Percentiles rank a stretch among this genome's conserved stretches.
Evolutionary conservation across 2,329 filamentous ascomycete genomes (phyloP).

Genomic region (Trichoderma harzianum): DNA sequence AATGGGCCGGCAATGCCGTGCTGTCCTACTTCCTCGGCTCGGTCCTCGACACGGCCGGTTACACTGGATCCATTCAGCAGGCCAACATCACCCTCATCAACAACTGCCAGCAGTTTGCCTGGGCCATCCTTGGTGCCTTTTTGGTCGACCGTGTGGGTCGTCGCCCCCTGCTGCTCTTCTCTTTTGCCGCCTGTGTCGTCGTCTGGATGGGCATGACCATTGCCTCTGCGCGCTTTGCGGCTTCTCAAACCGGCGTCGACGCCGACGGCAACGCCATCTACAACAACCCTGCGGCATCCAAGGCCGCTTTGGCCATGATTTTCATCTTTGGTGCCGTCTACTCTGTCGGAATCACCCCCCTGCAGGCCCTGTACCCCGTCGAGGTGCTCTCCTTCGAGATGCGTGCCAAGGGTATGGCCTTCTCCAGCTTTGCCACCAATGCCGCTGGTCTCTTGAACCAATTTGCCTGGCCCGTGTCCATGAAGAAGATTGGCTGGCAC

Average conservation of each 20-base stretch:
- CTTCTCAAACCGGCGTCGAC: conserved; percentile 30
- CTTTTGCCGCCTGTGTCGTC: conserved; percentile 45
- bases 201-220: conserved; percentile 52
- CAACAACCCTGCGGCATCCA: conserved; percentile 39
- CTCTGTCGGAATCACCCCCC: conserved; percentile 40
- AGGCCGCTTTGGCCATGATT: conserved; percentile 49
- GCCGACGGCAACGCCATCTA: conserved; percentile 26
- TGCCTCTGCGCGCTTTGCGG: conserved; percentile 38
- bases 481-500: conserved; percentile 49
- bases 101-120: conserved; percentile 47
- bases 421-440: conserved; percentile 42
- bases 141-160: conserved; percentile 51
- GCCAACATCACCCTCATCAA: conserved; percentile 52
- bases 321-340: conserved; percentile 54
- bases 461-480: conserved; percentile 45
- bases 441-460: conserved; percentile 45
- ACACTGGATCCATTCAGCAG: conserved; percentile 36
- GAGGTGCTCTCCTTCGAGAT: conserved; percentile 51
- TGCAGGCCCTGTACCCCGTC: conserved; percentile 45
- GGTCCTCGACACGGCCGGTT: conserved; percentile 50
- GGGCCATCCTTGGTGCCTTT: conserved; percentile 47
- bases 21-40: conserved; percentile 49
- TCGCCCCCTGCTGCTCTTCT: conserved; percentile 50
- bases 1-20: conserved; percentile 44
- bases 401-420: conserved; percentile 52